These are phyloP conservation scores for Fusarium xylarioides DNA, from an alignment of 2,329 filamentous ascomycete species.

Conservation along the genomic window DNA sequence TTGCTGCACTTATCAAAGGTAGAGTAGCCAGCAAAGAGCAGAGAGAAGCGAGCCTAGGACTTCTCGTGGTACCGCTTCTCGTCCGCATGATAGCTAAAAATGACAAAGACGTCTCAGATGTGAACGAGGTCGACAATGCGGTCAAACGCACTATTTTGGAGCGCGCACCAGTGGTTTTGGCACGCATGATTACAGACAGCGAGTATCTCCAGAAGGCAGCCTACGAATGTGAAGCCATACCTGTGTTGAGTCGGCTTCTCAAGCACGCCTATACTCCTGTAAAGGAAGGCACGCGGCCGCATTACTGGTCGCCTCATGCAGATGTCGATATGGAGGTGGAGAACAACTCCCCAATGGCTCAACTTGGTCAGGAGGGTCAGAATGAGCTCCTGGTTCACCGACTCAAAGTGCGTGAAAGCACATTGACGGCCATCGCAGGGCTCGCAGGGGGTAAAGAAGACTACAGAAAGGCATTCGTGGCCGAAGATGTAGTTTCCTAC, in stretches of 20 bases:
- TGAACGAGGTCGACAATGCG: slow-evolving; percentile 50
- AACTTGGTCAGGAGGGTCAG: slow-evolving; percentile 69
- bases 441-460: slow-evolving; percentile 83
- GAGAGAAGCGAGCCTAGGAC: slow-evolving; percentile 70
- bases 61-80: slow-evolving; percentile 75
- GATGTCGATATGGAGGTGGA: slow-evolving; percentile 49
- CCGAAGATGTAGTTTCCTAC: slow-evolving; percentile 81
- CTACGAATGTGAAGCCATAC: slow-evolving; percentile 68
- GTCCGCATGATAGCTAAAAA: slow-evolving; percentile 65
- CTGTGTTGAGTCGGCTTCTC: slow-evolving; percentile 58
- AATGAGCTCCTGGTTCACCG: slow-evolving; percentile 71
- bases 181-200: slow-evolving; percentile 80
- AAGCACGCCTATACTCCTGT: slow-evolving; percentile 62
- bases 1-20: slow-evolving; percentile 74
- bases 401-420: slow-evolving; percentile 78
- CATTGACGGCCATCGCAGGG: slow-evolving; percentile 82
- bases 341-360: slow-evolving; percentile 50
- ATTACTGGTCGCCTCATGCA: slow-evolving; percentile 52
- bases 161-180: slow-evolving; percentile 77
- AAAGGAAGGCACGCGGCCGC: slow-evolving; percentile 42
- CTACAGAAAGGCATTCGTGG: slow-evolving; percentile 82
- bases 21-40: slow-evolving; percentile 68
- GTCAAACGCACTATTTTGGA: slow-evolving; percentile 63
- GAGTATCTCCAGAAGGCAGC: slow-evolving; percentile 83
- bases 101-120: slow-evolving; percentile 57